A percentile compares a stretch with the other conserved stretches of the same genome.
Evolutionary conservation across 2,329 filamentous ascomycete genomes (phyloP).

Genomic region (Aspergillus piperis): DNA sequence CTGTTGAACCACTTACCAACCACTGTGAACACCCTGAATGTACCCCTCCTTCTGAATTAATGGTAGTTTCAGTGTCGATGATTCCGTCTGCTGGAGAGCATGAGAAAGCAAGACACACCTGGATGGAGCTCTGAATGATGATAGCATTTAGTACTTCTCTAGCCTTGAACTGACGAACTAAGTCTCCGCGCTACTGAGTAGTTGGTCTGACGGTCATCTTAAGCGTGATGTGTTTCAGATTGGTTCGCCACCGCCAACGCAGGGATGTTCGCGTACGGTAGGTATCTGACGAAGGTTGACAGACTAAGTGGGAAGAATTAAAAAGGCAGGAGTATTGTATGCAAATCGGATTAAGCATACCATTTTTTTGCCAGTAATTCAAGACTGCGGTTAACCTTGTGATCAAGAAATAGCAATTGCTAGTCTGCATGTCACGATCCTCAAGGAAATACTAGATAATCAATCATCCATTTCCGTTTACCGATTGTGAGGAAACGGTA

Average conservation of each 20-base stretch:
- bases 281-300: neutral
- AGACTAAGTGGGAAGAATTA: too few species aligned
- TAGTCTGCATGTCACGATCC: too few species aligned
- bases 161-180: neutral
- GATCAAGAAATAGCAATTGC: too few species aligned
- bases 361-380: neutral
- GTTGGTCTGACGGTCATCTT: neutral
- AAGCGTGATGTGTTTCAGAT: neutral
- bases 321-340: neutral
- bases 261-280: neutral
- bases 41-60: neutral
- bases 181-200: neutral
- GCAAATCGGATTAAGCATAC: neutral
- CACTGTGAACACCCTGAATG: neutral
- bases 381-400: too few species aligned
- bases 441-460: too few species aligned
- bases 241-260: neutral
- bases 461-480: neutral
- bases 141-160: neutral
- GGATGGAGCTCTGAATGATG: neutral
- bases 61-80: neutral
- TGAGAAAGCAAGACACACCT: neutral
- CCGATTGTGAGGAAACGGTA: neutral
- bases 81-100: neutral
- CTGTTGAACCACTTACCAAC: neutral